Percentiles rank a stretch among this genome's conserved stretches.
These are phyloP conservation scores for Saccharum spontaneum DNA, from an alignment of 176 grass and related monocot genomes.

Conservation along the genomic window DNA sequence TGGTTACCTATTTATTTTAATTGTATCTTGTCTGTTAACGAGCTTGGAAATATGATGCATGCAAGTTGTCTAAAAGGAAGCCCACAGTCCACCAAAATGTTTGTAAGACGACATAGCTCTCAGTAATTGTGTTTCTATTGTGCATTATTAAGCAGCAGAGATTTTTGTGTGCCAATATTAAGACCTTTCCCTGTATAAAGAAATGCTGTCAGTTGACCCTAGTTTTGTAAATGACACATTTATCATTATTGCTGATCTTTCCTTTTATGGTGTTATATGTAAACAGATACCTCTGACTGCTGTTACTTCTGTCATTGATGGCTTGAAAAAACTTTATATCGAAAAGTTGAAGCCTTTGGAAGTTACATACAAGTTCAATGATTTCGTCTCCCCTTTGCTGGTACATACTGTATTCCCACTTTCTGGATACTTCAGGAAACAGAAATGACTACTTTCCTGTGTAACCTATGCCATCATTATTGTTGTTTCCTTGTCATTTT, in stretches of 20 bases:
- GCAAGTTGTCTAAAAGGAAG: background rate
- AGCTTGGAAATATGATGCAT: background rate
- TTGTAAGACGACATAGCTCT: background rate
- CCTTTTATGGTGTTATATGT: conserved; percentile 32
- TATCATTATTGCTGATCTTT: conserved; percentile 29
- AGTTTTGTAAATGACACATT: background rate
- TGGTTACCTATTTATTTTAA: background rate
- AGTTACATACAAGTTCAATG: conserved; percentile 94
- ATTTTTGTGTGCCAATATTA: conserved; percentile 10
- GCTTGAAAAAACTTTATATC: conserved; percentile 87
- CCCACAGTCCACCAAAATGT: background rate
- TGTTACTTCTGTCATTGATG: conserved; percentile 94
- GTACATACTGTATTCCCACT: conserved; percentile 38
- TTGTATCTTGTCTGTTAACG: background rate
- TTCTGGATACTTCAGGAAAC: background rate
- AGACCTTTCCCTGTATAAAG: background rate
- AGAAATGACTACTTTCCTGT: conserved; percentile 3
- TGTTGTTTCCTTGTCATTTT: background rate
- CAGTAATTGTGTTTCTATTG: background rate
- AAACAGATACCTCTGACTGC: conserved; percentile 82
- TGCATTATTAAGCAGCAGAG: background rate
- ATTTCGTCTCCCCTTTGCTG: conserved; percentile 90
- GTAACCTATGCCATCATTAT: background rate
- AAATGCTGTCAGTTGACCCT: background rate
- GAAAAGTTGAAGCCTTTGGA: conserved; percentile 98